Conservation (phyloP, 2,329 filamentous ascomycete species). For the Sclerotinia spermophila region DNA sequence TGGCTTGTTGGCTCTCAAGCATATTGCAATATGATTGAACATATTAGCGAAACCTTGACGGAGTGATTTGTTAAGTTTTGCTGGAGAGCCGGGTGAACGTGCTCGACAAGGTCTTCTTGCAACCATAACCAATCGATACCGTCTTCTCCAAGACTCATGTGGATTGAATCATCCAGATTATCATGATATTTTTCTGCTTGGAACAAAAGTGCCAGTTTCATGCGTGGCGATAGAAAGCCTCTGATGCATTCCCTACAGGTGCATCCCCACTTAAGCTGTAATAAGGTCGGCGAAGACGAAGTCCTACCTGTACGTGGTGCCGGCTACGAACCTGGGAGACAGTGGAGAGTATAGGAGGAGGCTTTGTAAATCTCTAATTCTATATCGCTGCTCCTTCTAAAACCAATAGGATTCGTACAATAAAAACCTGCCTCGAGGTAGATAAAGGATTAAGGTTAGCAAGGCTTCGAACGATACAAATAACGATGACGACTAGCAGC, state of each 20-base stretch:
- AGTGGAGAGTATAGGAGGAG: no score
- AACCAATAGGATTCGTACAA: no score
- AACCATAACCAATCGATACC: not conserved
- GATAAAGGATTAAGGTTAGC: no score
- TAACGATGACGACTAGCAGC: no score
- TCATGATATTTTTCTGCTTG: constrained; percentile 32
- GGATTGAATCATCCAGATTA: not conserved
- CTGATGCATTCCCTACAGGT: constrained; percentile 40
- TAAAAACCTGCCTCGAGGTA: no score
- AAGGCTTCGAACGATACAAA: no score
- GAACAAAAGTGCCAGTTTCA: constrained; percentile 35
- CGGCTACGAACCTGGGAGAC: no score
- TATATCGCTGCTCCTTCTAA: no score
- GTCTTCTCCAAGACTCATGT: not conserved
- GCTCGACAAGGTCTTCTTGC: not conserved
- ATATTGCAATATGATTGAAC: constrained; percentile 34
- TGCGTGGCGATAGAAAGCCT: constrained; percentile 41
- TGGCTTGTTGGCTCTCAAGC: constrained; percentile 21
- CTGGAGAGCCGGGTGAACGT: not conserved
- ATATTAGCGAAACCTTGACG: constrained; percentile 35
- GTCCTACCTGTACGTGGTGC: no score
- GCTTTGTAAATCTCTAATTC: no score
- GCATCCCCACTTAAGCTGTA: constrained; percentile 39
- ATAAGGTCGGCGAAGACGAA: no score
- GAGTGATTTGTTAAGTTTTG: constrained; percentile 1